A percentile compares a stretch with the other conserved stretches of the same genome.
Evolutionary conservation across 176 grass and related monocot species (phyloP).

Genomic region (Phragmites australis): DNA sequence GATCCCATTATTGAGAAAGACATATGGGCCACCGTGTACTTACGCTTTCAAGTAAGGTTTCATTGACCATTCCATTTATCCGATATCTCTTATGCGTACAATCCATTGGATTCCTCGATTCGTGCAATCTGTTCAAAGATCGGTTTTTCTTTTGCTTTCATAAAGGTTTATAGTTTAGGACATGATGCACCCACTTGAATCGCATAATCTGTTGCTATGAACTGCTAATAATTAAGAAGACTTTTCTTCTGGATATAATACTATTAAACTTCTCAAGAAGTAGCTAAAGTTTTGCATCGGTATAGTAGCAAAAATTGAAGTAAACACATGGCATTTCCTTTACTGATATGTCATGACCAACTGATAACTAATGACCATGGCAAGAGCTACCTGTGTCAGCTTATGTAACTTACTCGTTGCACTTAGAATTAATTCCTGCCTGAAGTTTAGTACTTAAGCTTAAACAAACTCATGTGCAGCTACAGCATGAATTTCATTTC

Average conservation of each 20-base stretch:
- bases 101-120: neutral
- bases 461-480: neutral
- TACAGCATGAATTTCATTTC: neutral
- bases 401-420: no score
- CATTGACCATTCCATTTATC: neutral
- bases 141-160: neutral
- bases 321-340: conserved; percentile 3
- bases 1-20: neutral
- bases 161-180: neutral
- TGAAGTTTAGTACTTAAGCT: neutral
- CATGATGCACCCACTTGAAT: neutral
- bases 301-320: neutral
- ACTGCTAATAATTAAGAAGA: neutral
- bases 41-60: neutral
- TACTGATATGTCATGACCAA: neutral
- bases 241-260: neutral
- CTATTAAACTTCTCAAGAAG: neutral
- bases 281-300: neutral
- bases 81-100: neutral
- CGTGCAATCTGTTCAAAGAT: neutral
- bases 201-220: neutral
- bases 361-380: neutral
- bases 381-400: neutral
- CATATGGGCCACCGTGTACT: neutral
- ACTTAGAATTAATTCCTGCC: neutral